Evolutionary conservation across 1,284 basidiomycete species (phyloP).

Genomic region (Puccinia hordei): DNA sequence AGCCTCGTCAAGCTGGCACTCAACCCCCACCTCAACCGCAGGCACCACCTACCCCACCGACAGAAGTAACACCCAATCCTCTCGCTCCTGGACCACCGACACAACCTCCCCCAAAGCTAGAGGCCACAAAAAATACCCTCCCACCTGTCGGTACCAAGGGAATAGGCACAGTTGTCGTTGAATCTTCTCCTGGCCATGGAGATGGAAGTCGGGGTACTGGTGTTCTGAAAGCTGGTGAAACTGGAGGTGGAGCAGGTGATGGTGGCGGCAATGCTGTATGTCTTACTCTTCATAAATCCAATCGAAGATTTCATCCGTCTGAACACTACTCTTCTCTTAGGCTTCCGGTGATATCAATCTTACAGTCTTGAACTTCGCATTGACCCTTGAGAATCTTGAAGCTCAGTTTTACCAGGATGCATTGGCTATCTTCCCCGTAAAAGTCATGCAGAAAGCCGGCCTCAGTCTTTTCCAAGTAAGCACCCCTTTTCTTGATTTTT

Average conservation of each 20-base stretch:
- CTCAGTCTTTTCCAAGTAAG: conserved; percentile 45
- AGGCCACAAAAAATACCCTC: neutral
- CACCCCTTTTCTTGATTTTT: neutral
- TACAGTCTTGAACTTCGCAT: conserved; percentile 36
- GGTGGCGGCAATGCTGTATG: neutral
- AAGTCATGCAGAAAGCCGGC: conserved; percentile 41
- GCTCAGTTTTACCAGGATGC: conserved; percentile 46
- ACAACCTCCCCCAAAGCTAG: neutral
- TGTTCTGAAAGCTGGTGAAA: neutral
- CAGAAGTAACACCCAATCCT: no score
- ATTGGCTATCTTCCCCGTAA: conserved; percentile 32
- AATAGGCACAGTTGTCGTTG: neutral
- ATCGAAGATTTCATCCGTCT: neutral
- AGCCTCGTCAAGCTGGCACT: neutral
- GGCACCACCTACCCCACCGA: no score
- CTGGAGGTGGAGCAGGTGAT: neutral
- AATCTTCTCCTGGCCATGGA: neutral
- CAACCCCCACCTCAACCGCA: no score
- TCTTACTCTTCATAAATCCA: neutral
- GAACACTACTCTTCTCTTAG: neutral
- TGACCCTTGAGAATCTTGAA: conserved; percentile 46
- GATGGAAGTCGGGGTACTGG: neutral
- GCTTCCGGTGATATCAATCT: conserved; percentile 38
- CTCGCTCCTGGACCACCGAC: neutral
- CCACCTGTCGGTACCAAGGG: neutral